A percentile compares a stretch with the other conserved stretches of the same genome.
These are phyloP conservation scores for Stropharia rugosoannulata DNA, from an alignment of 768 basidiomycete species.

Conservation along the genomic window DNA sequence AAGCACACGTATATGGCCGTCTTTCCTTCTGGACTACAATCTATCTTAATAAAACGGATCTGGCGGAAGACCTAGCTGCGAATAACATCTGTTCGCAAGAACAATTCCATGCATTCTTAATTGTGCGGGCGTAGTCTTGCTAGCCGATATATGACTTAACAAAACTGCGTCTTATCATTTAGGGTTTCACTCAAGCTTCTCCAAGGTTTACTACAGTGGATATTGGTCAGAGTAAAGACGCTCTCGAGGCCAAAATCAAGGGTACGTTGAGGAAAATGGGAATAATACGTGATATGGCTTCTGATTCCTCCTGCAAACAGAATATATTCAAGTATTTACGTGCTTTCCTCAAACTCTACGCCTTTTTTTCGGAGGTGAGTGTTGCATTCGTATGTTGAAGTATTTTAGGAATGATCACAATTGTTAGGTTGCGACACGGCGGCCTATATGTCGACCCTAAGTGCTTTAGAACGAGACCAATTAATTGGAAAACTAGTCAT, in stretches of 20 bases:
- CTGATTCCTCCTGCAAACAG: constrained; percentile 18
- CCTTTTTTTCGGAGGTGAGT: constrained; percentile 67
- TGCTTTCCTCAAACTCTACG: constrained; percentile 74
- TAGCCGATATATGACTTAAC: neutral
- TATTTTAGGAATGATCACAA: constrained; percentile 3
- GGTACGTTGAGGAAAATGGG: constrained; percentile 36
- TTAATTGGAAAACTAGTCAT: constrained; percentile 66
- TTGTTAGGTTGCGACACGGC: constrained; percentile 53
- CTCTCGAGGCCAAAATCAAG: constrained; percentile 66
- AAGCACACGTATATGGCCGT: constrained; percentile 57
- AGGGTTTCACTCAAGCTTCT: constrained; percentile 75
- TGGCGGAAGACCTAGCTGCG: constrained; percentile 48
- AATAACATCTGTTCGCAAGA: constrained; percentile 59
- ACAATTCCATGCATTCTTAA: constrained; percentile 68
- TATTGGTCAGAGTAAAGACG: constrained; percentile 62
- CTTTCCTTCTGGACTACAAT: constrained; percentile 77
- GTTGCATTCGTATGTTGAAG: neutral
- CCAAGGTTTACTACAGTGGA: constrained; percentile 72
- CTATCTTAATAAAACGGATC: constrained; percentile 63
- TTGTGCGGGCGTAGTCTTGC: constrained; percentile 29
- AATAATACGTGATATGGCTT: no score
- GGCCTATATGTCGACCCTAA: constrained; percentile 56
- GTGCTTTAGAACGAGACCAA: constrained; percentile 56
- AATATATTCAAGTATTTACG: constrained; percentile 68
- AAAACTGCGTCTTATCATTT: neutral